Evolutionary conservation across 1,139 yeast genomes (phyloP), one percentile per base, ranked within the genome.

Genomic region (Suhomyces atakaporum): DNA sequence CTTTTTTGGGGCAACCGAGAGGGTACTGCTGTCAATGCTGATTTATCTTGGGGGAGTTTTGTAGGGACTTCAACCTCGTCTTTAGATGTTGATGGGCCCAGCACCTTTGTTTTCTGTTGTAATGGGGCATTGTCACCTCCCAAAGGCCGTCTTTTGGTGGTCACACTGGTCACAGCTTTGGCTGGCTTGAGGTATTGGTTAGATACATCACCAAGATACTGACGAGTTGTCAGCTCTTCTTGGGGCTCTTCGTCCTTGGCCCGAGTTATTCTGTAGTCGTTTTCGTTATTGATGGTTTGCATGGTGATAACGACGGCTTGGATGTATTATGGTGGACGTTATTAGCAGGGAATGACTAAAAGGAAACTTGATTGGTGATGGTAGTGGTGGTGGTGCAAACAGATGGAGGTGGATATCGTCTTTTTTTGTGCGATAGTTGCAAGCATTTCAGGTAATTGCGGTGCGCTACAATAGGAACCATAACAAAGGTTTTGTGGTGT

Each of bases 1-100:
- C 82, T 62, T 46, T 77, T 77, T 43, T 74, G 67, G 5, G 82
- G 80, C 57, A 75, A 55, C 46, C 81, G 66, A 30, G 75, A 58
- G 22, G 73, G 68, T 14, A 61, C 56, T 6, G 46, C 35, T 12
- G 35, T 29, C n/a, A 31, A 30, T 21, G 16, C 20, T 21, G 24
- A 21, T 8, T 34, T 14, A 2, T 20, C 16, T 8, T 16, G 19
- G n/a, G 30, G n/a, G 14, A 34, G 32, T 8, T 16, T 18, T 8
- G 27, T 7, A 18, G 23, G 23, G 11, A 27, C 25, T 13, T 14
- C 11, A 11, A 21, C 18, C 4, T 22, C 29, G 18, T 18, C 8
- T 18, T 18, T 31, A 12, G 10, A 26, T 16, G 15, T 23, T 33
- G 19, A 29, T 21, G n/a, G n/a, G n/a, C n/a, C n/a, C n/a, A n/a